Evolutionary conservation across 805 yeast species (phyloP), one percentile per base, ranked within the genome.

Genomic region (Dipodascus geniculatus): DNA sequence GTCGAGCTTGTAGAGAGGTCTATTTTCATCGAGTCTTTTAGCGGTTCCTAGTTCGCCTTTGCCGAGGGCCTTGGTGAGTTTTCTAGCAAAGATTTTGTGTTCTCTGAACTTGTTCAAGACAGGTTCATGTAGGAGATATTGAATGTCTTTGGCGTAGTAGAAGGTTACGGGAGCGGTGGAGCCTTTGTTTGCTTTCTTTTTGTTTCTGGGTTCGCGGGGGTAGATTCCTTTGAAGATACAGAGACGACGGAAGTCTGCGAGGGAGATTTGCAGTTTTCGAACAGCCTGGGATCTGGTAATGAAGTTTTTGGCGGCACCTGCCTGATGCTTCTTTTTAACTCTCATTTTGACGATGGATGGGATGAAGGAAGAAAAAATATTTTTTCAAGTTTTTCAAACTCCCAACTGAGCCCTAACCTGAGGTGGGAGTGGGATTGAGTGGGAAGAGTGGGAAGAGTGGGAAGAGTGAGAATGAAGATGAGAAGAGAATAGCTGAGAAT

Each of bases 161-260:
- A 93, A 95, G 2, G 99, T 93, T 22, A 85, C 85, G 49, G 96
- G 96, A 23, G 95, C 95, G 4, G 97, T 87, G n/a, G 96, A 86
- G 22, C 99, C 98, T 71, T 88, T 93, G 71, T 89, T 91, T 56
- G 97, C 96, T 76, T 88, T 90, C 81, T 85, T 88, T 74, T 90
- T 93, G 71, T 87, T 88, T 63, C 90, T 77, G 49, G 98, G 98
- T 67, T 89, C 97, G 68, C 99, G 81, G 53, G 99, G 99, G 67
- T 88, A 93, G 59, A 93, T 90, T 52, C 99, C 99, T 70, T 93
- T 93, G 78, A 93, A 88, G 68, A 93, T 93, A 77, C 99, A 93
- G 66, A 93, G 77, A 65, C 99, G 82, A 73, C 75, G 68, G 79
- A 93, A 93, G 72, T 93, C 99, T 11, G 97, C 97, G 51, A 93